Evolutionary conservation across 2,329 filamentous ascomycete genomes (phyloP).

Genomic region (Colletotrichum sp.): DNA sequence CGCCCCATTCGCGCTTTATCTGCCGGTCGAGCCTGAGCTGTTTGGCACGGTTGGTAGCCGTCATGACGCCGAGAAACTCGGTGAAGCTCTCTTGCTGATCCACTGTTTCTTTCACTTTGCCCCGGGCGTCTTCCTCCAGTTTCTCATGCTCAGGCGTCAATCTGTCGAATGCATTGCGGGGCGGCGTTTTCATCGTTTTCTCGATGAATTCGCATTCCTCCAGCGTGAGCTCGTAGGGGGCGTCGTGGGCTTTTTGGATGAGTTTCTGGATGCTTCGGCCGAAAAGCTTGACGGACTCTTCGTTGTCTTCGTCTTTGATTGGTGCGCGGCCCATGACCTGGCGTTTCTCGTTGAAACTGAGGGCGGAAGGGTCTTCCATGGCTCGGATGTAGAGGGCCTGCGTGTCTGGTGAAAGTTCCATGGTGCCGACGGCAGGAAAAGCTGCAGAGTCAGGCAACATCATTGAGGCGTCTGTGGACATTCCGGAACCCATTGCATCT

Average conservation of each 20-base stretch:
- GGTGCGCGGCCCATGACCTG: not conserved
- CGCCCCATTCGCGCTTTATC: not conserved
- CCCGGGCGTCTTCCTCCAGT: not conserved
- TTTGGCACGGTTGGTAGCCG: not conserved
- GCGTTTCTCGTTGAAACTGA: not conserved
- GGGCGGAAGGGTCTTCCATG: not conserved
- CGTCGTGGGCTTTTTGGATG: not conserved
- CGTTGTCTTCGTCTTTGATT: not conserved
- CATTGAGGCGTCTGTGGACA: not conserved
- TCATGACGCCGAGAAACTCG: not conserved
- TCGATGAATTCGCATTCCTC: not conserved
- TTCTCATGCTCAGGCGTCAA: not conserved
- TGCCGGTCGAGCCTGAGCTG: not conserved
- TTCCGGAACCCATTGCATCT: not conserved
- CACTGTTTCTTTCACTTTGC: not conserved
- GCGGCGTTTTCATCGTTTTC: not conserved
- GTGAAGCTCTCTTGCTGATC: not conserved
- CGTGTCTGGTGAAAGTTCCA: not conserved
- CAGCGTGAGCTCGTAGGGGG: not conserved
- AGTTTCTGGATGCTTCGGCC: not conserved
- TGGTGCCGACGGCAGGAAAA: not conserved
- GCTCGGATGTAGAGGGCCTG: not conserved
- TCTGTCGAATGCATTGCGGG: not conserved
- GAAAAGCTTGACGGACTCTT: not conserved
- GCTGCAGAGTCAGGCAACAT: not conserved